These are phyloP conservation scores for Paulownia fortunei DNA, from an alignment of 257 asterid species.

Conservation along the genomic window DNA sequence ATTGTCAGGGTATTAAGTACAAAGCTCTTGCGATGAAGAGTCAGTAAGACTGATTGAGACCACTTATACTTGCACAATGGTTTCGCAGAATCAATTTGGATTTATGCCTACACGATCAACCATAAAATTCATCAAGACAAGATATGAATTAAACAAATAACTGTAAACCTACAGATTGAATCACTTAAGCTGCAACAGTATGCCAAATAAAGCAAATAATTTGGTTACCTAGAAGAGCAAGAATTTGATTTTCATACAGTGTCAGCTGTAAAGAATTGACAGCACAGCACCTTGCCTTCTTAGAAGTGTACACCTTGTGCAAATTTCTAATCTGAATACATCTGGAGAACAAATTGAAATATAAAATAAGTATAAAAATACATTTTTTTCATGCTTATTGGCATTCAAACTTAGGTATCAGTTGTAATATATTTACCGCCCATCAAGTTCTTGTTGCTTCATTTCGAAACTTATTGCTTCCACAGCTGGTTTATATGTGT, in stretches of 20 bases:
- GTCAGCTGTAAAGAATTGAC: constrained; percentile 83
- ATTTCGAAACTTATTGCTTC: constrained; percentile 86
- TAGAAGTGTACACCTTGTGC: constrained; percentile 81
- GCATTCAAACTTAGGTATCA: constrained; percentile 17
- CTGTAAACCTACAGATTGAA: too few species aligned
- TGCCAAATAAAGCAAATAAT: not conserved
- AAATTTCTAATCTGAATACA: constrained; percentile 90
- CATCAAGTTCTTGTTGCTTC: constrained; percentile 95
- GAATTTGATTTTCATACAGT: constrained; percentile 93
- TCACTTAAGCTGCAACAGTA: constrained; percentile 18
- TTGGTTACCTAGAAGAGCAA: constrained; percentile 84
- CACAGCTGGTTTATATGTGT: constrained; percentile 54
- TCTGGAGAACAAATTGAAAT: constrained; percentile 50
- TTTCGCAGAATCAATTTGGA: too few species aligned
- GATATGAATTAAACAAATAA: too few species aligned
- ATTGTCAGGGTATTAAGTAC: not conserved
- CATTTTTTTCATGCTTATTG: not conserved
- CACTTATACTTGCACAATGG: too few species aligned
- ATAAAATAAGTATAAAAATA: constrained; percentile 13
- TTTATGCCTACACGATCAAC: too few species aligned
- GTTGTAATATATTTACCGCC: constrained; percentile 58
- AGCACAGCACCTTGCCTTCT: constrained; percentile 85
- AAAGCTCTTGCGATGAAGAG: not conserved
- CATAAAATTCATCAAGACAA: too few species aligned
- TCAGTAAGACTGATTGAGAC: not conserved